Base-by-base conservation (phyloP, 345 rosid species). In the Linum trigynum region DNA sequence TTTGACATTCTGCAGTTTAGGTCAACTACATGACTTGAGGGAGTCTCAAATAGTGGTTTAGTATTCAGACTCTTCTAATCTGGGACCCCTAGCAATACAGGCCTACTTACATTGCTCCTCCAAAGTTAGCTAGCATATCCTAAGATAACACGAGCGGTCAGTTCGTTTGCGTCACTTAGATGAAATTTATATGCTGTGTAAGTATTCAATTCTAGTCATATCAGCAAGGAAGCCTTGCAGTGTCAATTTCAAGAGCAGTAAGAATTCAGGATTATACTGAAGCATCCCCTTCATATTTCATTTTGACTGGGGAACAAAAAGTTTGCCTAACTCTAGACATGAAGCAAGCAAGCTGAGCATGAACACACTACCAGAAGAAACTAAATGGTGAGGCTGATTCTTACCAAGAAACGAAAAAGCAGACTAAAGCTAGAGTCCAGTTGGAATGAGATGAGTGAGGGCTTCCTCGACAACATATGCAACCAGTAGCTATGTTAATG, bases 391-490 rank as follows among this genome's bases (percentile, higher is more conserved):
- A 59, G 37, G 55, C 56, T 67, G 57, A 65, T 37, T 72, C 32
- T 23, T 84, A 94, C 99, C 95, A 94, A 61, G 95, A 94, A 79
- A 82, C 76, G 71, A 86, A 78, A 40, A 80, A 94, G 84, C 83
- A 84, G 69, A 82, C 63, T 68, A 86, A 69, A 58, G 99, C 80
- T 58, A 81, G 53, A 14, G 78, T 79, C 92, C 95, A 84, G 66
- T 85, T 79, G 61, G 85, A 76, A 71, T 76, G 80, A 15, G 90
- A 82, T 68, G 83, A 78, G 62, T 73, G 59, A 8, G 78, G 80
- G 64, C 76, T 74, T 76, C 82, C 81, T 76, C 72, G 78, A 84
- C 96, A 90, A 78, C 96, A 92, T 69, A 88, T 39, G 72, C 98
- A 90, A 14, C 98, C 90, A 23, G 80, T 82, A 57, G 87, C 80